Base-by-base conservation (phyloP, 2,329 filamentous ascomycete genomes). In the Paracorniculantispora psalliotae region DNA sequence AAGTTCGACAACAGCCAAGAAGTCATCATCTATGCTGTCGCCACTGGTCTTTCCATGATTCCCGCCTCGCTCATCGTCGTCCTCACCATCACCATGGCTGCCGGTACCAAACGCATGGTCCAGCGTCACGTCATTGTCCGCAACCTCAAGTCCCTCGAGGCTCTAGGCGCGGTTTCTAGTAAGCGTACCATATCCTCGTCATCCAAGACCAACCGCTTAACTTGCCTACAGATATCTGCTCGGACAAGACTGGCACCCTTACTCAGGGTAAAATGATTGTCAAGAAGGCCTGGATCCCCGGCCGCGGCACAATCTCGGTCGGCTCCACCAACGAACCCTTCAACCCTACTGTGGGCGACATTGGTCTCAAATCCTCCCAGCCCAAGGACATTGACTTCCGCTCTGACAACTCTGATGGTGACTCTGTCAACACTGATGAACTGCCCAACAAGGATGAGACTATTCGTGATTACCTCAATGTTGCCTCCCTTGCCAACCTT, bases 401-500 rank as follows among this genome's bases (percentile, higher is more conserved):
- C 12, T 52, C 58, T 7, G 63, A 67, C 5, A 63, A 69, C 15
- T 63, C 63, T 0, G 66, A 70, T 50, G 66, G 72, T 52, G 67
- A 67, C 1, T 25, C 59, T 1, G 61, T 70, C 5, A 57, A 71
- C 2, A 61, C 69, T 1, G 39, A 64, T 1, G 65, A 72, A 5
- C 66, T 75, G 1, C 66, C 81, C 2, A 60, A 81, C 5, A 69
- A 77, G n/a, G 81, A 83, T 47, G 58, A 69, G 2, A 67, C 72
- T 1, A 71, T 89, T 0, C 72, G 79, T 61, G 75, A 81, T 6
- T 87, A 83, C 63, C 78, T 89, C 43, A 81, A 85, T 57, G 79
- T 87, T 26, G 83, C 85, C 6, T 82, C 85, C 0, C 77, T 89
- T 50, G 86, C 85, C 43, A 89, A 89, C 64, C 73, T 89, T 23